These are phyloP conservation scores for Tetrapyrgos nigripes DNA, from an alignment of 1,284 basidiomycete species.

Conservation along the genomic window DNA sequence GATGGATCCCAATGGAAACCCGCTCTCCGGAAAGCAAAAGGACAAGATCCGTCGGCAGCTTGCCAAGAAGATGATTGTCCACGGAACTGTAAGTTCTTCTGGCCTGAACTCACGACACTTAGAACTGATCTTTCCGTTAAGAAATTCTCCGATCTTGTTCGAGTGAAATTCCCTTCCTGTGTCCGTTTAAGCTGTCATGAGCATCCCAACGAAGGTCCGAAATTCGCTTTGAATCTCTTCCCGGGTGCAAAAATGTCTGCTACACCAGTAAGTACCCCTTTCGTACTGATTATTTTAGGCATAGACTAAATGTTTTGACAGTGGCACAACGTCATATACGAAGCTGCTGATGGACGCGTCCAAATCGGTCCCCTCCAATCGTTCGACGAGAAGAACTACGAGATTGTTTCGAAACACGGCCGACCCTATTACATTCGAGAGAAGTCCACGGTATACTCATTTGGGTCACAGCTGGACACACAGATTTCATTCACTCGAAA, in stretches of 20 bases:
- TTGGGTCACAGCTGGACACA: neutral
- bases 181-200: constrained; percentile 1
- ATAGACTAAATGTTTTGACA: neutral
- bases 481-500: neutral
- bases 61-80: neutral
- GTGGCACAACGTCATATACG: neutral
- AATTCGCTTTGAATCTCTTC: neutral
- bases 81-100: neutral
- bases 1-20: neutral
- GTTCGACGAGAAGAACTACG: neutral
- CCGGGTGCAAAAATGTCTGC: neutral
- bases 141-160: constrained; percentile 3
- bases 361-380: neutral
- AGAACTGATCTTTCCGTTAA: neutral
- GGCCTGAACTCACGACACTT: no score
- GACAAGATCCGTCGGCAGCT: neutral
- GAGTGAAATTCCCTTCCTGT: neutral
- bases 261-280: neutral
- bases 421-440: constrained; percentile 1
- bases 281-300: neutral
- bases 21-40: neutral
- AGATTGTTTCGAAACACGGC: neutral
- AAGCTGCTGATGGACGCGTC: neutral
- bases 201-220: neutral
- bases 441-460: neutral